These are phyloP conservation scores for Haberlea rhodopensis DNA, from an alignment of 257 asterid genomes.

Conservation along the genomic window DNA sequence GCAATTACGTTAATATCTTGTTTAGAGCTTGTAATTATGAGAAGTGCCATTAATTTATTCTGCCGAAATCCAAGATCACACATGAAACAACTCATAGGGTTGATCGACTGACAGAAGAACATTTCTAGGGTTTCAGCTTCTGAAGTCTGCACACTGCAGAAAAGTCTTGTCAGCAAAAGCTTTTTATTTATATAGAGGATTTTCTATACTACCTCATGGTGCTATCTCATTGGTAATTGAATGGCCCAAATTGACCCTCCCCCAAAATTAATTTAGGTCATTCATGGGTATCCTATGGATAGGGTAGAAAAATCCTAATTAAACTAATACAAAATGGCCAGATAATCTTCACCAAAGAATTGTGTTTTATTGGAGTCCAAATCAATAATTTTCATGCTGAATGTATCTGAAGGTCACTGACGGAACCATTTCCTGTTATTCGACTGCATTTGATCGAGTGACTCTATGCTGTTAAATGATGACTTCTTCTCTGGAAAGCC, in stretches of 20 bases:
- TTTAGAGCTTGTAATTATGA: not conserved
- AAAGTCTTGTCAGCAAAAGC: slow-evolving; percentile 22
- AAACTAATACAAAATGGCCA: slow-evolving; percentile 27
- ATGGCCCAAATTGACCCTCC: too few relatives aligned
- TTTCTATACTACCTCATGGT: too few relatives aligned
- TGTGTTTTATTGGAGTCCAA: slow-evolving; percentile 23
- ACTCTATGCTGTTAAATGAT: slow-evolving; percentile 48
- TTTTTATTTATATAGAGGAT: slow-evolving; percentile 16
- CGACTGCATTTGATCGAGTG: slow-evolving; percentile 44
- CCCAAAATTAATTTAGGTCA: too few relatives aligned
- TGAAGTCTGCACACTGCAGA: slow-evolving; percentile 8
- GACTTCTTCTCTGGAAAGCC: slow-evolving; percentile 37
- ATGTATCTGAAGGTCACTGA: slow-evolving; percentile 63
- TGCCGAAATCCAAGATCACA: slow-evolving; percentile 26
- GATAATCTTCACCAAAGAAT: slow-evolving; percentile 14
- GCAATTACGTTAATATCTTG: too few relatives aligned
- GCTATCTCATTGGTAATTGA: too few relatives aligned
- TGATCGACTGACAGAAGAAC: slow-evolving; percentile 30
- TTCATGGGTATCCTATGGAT: too few relatives aligned
- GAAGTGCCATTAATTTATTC: slow-evolving; percentile 17
- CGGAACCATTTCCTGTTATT: slow-evolving; percentile 56
- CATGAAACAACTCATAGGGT: slow-evolving; percentile 31
- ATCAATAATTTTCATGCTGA: slow-evolving; percentile 32
- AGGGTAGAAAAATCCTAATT: too few relatives aligned
- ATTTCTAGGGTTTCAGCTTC: slow-evolving; percentile 42